phyloP scores from a whole-genome alignment of 2,329 filamentous ascomycete genomes.

The Fusarium sterilihyphosum region DNA sequence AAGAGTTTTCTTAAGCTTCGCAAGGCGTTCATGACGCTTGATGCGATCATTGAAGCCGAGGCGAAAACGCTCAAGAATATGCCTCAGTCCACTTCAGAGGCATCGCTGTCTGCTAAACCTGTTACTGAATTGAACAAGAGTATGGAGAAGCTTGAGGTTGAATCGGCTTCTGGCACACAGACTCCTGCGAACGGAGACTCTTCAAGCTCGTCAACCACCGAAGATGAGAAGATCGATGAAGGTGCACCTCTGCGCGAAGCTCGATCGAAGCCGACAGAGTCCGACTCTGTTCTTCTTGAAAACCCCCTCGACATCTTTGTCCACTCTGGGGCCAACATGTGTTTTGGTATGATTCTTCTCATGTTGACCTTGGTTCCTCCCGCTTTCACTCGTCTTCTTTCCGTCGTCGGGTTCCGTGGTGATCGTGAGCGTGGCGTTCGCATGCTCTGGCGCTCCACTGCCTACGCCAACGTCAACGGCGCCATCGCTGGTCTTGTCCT shows the following conservation, averaged over 20 bases:
- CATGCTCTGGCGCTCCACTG: constrained; percentile 91
- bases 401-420: constrained; percentile 89
- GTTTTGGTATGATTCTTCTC: constrained; percentile 86
- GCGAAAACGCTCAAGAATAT: constrained; percentile 54
- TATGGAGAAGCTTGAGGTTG: constrained; percentile 48
- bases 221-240: constrained; percentile 35
- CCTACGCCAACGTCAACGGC: constrained; percentile 90
- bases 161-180: constrained; percentile 51
- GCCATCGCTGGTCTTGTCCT: constrained; percentile 85
- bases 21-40: constrained; percentile 86
- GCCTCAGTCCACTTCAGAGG: constrained; percentile 4
- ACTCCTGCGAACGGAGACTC: constrained; percentile 51
- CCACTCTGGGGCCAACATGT: constrained; percentile 88
- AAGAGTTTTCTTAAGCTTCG: constrained; percentile 92
- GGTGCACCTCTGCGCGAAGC: constrained; percentile 36
- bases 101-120: constrained; percentile 5
- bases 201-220: constrained; percentile 29
- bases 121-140: constrained; percentile 42
- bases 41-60: constrained; percentile 81
- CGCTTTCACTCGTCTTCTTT: constrained; percentile 85
- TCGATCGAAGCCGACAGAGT: constrained; percentile 53
- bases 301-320: constrained; percentile 88
- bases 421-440: constrained; percentile 83
- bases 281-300: constrained; percentile 72
- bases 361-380: constrained; percentile 95